Base-by-base conservation (phyloP, 495 filamentous ascomycete species). In the Platismatia glauca region DNA sequence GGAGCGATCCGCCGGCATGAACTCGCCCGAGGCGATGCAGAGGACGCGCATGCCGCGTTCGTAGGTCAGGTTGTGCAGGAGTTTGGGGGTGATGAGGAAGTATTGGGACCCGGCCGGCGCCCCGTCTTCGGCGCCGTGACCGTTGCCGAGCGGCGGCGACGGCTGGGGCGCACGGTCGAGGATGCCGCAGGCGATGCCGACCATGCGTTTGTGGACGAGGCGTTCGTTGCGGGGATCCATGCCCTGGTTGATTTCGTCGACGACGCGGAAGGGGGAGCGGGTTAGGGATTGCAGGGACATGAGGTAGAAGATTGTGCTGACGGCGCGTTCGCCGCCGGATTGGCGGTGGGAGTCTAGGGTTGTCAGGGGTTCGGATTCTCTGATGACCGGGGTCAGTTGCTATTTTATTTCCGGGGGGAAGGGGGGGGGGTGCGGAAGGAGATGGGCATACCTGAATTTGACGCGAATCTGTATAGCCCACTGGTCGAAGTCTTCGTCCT, bases 151-250 rank as follows among this genome's bases (percentile, higher is more conserved):
- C 0, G 50, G n/a, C 1, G 31, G 48, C 0, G 12, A 7, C 18
- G 33, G 50, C 29, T 53, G 50, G 20, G 29, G 4, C 7, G 22
- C 50, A 8, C 50, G 29, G 3, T 53, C 50, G 7, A 33, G 27
- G 4, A 35, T 43, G 0, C 62, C 79, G 67, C 92, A 96, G 50
- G 92, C 92, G 71, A 95, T 94, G 70, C 92, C 90, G 3, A 97
- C 91, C 86, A 99, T 90, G 58, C 95, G 87, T 69, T 90, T 89
- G 74, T 99, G 94, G 16, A 97, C 95, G 81, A 97, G 91, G 50
- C 94, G 85, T 76, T 98, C 94, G 74, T 98, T 98, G 52, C 95
- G 84, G 29, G 95, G 93, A 74, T 98, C 94, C 94, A 98, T 98
- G 64, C 94, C 94, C 77, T 98, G 94, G 69, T 98, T 98, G 77